Evolutionary conservation across 352 stramenopile species (phyloP).

Genomic region (Phytopythium chamaehyphon): DNA sequence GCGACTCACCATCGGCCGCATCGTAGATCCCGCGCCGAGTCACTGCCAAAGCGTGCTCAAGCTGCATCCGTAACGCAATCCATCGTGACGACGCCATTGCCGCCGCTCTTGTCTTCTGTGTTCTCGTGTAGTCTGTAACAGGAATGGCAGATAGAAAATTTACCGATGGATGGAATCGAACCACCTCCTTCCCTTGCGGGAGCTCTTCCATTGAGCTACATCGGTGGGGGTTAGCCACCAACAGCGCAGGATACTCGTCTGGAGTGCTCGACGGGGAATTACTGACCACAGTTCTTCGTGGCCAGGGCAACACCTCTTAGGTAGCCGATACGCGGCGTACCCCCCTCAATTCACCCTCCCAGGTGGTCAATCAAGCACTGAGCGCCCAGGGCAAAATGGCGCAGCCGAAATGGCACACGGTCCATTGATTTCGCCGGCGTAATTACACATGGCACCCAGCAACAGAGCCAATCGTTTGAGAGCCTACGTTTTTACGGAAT

Average conservation of each 20-base stretch:
- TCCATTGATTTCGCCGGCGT: constrained; percentile 2
- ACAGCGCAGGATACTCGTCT: constrained; percentile 1
- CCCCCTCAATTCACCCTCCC: constrained; percentile 7
- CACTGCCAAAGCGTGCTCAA: not conserved
- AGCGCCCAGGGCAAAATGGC: constrained; percentile 1
- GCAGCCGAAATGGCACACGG: not conserved
- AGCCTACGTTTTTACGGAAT: too few species aligned
- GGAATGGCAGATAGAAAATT: not conserved
- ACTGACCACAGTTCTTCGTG: constrained; percentile 6
- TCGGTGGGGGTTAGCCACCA: constrained; percentile 3
- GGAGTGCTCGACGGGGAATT: constrained; percentile 7
- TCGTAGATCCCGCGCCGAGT: not conserved
- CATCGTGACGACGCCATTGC: too few species aligned
- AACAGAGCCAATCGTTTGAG: too few species aligned
- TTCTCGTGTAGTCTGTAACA: not conserved
- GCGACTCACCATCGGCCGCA: not conserved
- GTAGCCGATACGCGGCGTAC: constrained; percentile 2
- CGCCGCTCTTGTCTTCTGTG: too few species aligned
- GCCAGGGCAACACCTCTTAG: constrained; percentile 6
- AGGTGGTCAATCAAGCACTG: constrained; percentile 10
- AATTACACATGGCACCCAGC: constrained; percentile 1
- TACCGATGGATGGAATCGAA: constrained; percentile 6
- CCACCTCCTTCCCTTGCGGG: constrained; percentile 4
- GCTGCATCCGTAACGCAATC: constrained; percentile 3
- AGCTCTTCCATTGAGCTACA: constrained; percentile 9